These are phyloP conservation scores for Phragmites australis DNA, from an alignment of 176 grass and related monocot species.

Conservation along the genomic window DNA sequence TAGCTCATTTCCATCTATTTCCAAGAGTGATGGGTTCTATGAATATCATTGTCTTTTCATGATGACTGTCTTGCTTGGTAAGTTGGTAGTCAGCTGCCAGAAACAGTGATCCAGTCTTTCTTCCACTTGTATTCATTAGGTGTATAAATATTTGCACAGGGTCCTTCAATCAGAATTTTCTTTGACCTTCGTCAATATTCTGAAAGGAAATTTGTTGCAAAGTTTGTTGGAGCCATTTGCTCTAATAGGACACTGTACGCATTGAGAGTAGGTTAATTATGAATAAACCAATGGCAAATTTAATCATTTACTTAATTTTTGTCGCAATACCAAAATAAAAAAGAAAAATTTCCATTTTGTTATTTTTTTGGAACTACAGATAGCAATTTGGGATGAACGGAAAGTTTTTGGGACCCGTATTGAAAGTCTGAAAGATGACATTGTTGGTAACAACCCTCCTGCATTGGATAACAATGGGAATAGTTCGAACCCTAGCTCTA, in stretches of 20 bases:
- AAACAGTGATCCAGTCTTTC: background rate
- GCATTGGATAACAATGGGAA: constrained; percentile 54
- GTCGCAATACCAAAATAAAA: background rate
- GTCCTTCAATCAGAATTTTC: background rate
- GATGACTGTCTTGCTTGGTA: background rate
- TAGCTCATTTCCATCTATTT: background rate
- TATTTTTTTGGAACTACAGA: constrained; percentile 51
- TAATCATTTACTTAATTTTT: background rate
- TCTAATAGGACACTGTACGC: background rate
- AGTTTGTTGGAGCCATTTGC: too few species aligned
- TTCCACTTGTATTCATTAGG: background rate
- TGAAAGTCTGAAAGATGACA: constrained; percentile 65
- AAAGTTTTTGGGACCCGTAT: constrained; percentile 91
- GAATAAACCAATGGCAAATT: background rate
- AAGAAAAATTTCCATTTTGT: background rate
- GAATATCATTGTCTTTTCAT: background rate
- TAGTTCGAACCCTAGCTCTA: constrained; percentile 57
- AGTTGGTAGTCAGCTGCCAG: background rate
- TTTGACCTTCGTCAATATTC: background rate
- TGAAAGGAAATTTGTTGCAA: background rate
- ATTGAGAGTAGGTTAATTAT: background rate
- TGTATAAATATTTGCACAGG: constrained; percentile 12
- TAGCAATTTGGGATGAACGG: constrained; percentile 89
- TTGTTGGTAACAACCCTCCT: constrained; percentile 64
- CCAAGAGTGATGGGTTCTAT: background rate